Evolutionary conservation across 768 basidiomycete genomes (phyloP).

Genomic region (Hericium rajendrae): DNA sequence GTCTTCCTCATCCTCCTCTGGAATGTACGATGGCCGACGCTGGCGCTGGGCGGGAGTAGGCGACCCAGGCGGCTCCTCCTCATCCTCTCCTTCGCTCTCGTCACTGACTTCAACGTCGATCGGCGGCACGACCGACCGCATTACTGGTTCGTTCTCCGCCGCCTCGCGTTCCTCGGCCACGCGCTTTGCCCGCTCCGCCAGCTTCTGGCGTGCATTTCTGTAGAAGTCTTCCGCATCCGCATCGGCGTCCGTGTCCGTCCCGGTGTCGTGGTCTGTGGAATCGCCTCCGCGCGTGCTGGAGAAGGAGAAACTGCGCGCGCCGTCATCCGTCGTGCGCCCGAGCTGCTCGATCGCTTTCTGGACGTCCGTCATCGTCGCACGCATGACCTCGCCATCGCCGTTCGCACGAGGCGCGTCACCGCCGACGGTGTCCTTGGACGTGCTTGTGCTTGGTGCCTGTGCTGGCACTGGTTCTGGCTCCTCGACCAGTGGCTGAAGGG

Average conservation of each 20-base stretch:
- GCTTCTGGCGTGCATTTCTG: constrained; percentile 49
- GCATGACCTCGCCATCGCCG: constrained; percentile 57
- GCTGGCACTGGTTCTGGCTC: constrained; percentile 11
- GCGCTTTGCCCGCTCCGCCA: constrained; percentile 61
- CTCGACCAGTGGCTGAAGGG: constrained; percentile 38
- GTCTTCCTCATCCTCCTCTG: constrained; percentile 62
- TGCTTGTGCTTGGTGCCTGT: not conserved
- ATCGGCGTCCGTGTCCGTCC: constrained; percentile 46
- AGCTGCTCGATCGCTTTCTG: constrained; percentile 87
- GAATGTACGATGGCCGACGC: constrained; percentile 43
- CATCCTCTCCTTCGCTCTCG: constrained; percentile 68
- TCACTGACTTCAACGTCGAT: constrained; percentile 72
- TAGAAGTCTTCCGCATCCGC: constrained; percentile 52
- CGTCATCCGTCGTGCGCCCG: constrained; percentile 45
- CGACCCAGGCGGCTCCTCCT: constrained; percentile 6
- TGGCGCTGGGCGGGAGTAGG: not conserved
- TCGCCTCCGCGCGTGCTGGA: constrained; percentile 48
- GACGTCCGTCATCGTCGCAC: constrained; percentile 82
- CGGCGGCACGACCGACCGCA: constrained; percentile 39
- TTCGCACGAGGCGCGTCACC: not conserved
- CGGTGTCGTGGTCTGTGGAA: constrained; percentile 41
- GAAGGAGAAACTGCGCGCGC: constrained; percentile 67
- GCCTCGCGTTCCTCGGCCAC: constrained; percentile 48
- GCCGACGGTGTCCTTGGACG: not conserved
- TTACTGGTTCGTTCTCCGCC: constrained; percentile 24